These are phyloP conservation scores for Aspergillus glaucus DNA, from an alignment of 2,329 filamentous ascomycete species.

Conservation along the genomic window DNA sequence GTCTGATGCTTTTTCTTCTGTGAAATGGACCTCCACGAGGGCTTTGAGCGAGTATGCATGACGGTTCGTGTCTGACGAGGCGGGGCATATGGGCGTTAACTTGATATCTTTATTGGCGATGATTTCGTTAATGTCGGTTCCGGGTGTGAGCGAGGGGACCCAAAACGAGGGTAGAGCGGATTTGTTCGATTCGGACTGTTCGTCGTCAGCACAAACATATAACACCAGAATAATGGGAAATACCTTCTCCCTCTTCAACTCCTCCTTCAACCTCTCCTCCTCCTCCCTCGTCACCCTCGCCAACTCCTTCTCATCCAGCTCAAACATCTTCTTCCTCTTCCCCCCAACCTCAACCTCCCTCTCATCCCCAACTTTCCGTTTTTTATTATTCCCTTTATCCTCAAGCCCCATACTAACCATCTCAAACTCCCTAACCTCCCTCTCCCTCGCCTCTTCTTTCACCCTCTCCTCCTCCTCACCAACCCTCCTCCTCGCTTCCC, in stretches of 20 bases:
- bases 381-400: conserved; percentile 21
- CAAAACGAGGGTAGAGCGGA: conserved; percentile 79
- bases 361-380: conserved; percentile 26
- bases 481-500: conserved; percentile 56
- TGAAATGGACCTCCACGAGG: conserved; percentile 70
- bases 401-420: conserved; percentile 65
- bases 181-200: conserved; percentile 51
- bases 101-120: conserved; percentile 58
- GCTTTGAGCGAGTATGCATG: conserved; percentile 74
- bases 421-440: conserved; percentile 77
- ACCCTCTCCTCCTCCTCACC: conserved; percentile 54
- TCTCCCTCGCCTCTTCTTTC: conserved; percentile 63
- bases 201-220: background rate
- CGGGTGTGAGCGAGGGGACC: conserved; percentile 78
- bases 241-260: conserved; percentile 68
- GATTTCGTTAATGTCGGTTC: conserved; percentile 51
- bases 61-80: conserved; percentile 57
- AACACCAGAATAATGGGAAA: conserved; percentile 5
- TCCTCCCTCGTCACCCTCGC: conserved; percentile 64
- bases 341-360: conserved; percentile 41
- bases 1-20: conserved; percentile 58
- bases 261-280: conserved; percentile 60
- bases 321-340: conserved; percentile 68
- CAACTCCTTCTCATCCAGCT: conserved; percentile 72
- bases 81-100: conserved; percentile 67